Evolutionary conservation across 257 asterid genomes (phyloP).

Genomic region (Solanum boliviense): DNA sequence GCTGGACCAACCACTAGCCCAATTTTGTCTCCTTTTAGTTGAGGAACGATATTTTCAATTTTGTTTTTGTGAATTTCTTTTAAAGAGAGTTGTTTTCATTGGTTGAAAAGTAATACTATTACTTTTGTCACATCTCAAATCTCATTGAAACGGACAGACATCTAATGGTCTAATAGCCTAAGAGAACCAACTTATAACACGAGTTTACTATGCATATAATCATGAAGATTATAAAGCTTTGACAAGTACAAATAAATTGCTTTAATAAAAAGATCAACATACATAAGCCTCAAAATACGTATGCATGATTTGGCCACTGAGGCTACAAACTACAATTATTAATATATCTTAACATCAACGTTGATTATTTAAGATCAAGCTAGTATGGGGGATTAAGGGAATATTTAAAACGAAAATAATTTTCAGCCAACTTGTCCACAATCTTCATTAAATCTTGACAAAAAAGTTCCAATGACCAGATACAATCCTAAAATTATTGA

Average conservation of each 20-base stretch:
- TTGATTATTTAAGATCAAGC: not conserved
- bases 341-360: not conserved
- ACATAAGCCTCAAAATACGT: not conserved
- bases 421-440: not conserved
- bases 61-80: not conserved
- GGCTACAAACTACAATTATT: not conserved
- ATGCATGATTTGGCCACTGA: not conserved
- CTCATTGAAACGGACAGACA: not conserved
- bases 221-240: not conserved
- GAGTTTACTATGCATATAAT: not conserved
- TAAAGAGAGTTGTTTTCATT: not conserved
- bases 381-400: too few species aligned
- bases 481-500: not conserved
- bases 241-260: not conserved
- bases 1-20: not conserved
- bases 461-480: not conserved
- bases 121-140: not conserved
- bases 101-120: not conserved
- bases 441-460: not conserved
- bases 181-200: too few species aligned
- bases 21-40: not conserved
- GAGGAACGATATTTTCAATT: not conserved
- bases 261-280: not conserved
- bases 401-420: not conserved
- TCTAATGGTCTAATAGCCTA: too few species aligned